Percentiles rank a stretch among this genome's conserved stretches.
Evolutionary conservation across 164 flowering plant genomes (phyloP).

Genomic region (Annona squamosa): DNA sequence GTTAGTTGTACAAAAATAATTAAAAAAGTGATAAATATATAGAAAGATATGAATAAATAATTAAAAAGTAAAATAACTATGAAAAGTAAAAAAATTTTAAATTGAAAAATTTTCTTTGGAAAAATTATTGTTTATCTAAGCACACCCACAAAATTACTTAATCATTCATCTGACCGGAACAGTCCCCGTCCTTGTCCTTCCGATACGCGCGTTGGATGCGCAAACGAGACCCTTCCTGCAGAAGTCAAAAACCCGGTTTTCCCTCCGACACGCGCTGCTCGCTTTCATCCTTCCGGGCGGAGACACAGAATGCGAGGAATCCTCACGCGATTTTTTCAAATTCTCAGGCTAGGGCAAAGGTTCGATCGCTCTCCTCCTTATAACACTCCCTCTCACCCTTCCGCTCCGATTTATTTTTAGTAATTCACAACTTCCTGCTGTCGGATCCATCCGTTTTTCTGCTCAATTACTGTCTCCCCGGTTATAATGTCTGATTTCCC

Average conservation of each 20-base stretch:
- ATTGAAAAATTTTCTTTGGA: no score
- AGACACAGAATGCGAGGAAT: neutral
- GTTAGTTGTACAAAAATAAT: no score
- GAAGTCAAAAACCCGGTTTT: neutral
- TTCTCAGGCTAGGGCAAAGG: slow-evolving; percentile 7
- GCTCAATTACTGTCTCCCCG: neutral
- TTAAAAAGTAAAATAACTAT: no score
- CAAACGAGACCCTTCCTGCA: no score
- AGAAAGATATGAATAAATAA: no score
- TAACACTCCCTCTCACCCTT: neutral
- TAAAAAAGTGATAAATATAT: no score
- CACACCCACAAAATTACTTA: no score
- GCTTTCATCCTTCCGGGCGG: neutral
- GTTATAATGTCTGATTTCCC: neutral
- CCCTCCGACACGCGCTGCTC: neutral
- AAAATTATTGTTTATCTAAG: no score
- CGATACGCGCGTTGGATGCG: no score
- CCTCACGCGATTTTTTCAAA: neutral
- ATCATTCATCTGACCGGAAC: no score
- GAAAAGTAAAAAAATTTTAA: no score
- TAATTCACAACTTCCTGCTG: neutral
- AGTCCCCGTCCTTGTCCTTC: no score
- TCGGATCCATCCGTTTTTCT: neutral
- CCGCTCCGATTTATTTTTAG: neutral
- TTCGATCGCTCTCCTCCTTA: neutral